Conservation (phyloP, 148 eudicot genomes). For the Rhododendron molle region DNA sequence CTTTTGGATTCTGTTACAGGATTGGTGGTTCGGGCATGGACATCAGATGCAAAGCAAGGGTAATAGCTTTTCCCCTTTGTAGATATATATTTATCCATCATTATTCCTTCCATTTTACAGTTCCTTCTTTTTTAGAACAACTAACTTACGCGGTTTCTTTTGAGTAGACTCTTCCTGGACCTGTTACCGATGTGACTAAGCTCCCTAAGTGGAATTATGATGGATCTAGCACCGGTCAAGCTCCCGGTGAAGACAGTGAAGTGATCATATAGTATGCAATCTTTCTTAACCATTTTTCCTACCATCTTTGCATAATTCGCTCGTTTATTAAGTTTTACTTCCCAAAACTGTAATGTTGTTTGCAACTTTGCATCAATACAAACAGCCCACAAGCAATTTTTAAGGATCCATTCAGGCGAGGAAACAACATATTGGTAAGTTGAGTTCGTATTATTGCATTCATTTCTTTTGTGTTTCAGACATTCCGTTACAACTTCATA, state of each 20-base stretch:
- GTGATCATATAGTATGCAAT: slow-evolving; percentile 42
- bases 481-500: neutral
- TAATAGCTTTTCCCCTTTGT: slow-evolving; percentile 11
- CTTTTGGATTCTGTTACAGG: slow-evolving; percentile 31
- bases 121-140: neutral
- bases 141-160: neutral
- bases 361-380: neutral
- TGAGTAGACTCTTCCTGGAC: slow-evolving; percentile 38
- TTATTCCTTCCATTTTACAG: neutral
- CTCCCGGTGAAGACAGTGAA: slow-evolving; percentile 45
- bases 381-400: slow-evolving; percentile 44
- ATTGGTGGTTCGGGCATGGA: slow-evolving; percentile 96
- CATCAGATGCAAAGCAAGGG: slow-evolving; percentile 92
- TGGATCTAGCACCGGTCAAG: slow-evolving; percentile 58
- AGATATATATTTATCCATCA: neutral
- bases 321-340: neutral
- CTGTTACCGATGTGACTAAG: slow-evolving; percentile 33
- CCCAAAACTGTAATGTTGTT: neutral
- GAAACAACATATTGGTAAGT: slow-evolving; percentile 34
- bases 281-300: neutral
- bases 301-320: neutral
- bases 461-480: neutral
- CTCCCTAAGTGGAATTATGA: slow-evolving; percentile 60
- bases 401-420: slow-evolving; percentile 48
- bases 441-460: neutral